Conservation (phyloP, 768 basidiomycete species). For the Naganishia antarctica region DNA sequence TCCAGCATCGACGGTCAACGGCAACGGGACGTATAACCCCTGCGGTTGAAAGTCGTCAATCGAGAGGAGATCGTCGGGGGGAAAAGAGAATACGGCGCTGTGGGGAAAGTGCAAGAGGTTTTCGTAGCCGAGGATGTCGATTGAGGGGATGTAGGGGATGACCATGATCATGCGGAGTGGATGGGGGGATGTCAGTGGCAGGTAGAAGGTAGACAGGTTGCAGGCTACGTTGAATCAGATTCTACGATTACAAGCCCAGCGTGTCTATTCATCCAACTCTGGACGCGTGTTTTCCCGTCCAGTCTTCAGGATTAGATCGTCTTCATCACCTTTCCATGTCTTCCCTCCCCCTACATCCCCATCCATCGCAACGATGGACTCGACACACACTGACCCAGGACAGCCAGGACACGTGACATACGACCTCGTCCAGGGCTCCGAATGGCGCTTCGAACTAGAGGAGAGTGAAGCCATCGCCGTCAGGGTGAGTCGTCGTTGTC, state of each 20-base stretch:
- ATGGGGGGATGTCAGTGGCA: not conserved
- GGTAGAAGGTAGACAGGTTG: no score
- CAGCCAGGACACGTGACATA: not conserved
- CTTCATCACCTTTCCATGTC: not conserved
- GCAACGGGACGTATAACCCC: not conserved
- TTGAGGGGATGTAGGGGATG: not conserved
- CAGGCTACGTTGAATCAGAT: no score
- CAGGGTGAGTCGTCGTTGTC: constrained; percentile 38
- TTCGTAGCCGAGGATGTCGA: not conserved
- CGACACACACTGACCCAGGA: not conserved
- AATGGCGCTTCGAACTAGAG: constrained; percentile 47
- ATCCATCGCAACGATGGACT: not conserved
- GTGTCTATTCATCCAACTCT: no score
- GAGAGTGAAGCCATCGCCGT: constrained; percentile 47
- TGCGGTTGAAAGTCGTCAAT: not conserved
- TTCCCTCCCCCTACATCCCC: not conserved
- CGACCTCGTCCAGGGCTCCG: constrained; percentile 36
- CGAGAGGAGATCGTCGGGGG: not conserved
- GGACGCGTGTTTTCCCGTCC: not conserved
- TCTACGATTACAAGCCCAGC: no score
- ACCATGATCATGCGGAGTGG: not conserved
- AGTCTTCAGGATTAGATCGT: not conserved
- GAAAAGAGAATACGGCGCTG: not conserved
- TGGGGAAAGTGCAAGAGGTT: not conserved
- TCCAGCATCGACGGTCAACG: not conserved